Conservation (phyloP, 164 flowering plant genomes). For the Pachysandra terminalis region DNA sequence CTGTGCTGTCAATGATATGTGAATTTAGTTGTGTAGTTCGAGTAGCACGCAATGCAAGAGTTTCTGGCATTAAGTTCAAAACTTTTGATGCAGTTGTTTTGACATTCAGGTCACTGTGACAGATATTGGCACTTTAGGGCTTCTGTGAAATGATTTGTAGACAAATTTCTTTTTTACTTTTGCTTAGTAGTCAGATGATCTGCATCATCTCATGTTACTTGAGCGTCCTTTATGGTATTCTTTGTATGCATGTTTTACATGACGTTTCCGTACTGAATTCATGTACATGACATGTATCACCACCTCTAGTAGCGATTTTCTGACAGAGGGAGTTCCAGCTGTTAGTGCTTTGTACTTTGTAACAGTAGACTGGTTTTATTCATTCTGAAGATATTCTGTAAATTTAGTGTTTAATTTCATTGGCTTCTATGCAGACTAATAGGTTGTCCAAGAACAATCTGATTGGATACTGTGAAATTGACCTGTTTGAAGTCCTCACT, state of each 20-base stretch:
- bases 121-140: neutral
- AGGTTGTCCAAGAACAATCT: constrained; percentile 67
- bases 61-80: neutral
- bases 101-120: neutral
- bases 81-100: neutral
- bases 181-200: neutral
- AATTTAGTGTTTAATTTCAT: neutral
- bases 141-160: neutral
- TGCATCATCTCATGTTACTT: neutral
- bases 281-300: neutral
- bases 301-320: neutral
- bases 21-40: too few relatives aligned
- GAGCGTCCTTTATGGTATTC: neutral
- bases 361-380: neutral
- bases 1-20: too few relatives aligned
- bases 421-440: constrained; percentile 67
- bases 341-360: neutral
- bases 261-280: neutral
- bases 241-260: too few relatives aligned
- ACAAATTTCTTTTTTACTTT: neutral
- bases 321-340: neutral
- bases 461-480: constrained; percentile 82
- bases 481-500: constrained; percentile 59
- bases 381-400: neutral
- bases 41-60: too few relatives aligned